Base-by-base conservation (phyloP, 768 basidiomycete species). In the Kwoniella sp. region DNA sequence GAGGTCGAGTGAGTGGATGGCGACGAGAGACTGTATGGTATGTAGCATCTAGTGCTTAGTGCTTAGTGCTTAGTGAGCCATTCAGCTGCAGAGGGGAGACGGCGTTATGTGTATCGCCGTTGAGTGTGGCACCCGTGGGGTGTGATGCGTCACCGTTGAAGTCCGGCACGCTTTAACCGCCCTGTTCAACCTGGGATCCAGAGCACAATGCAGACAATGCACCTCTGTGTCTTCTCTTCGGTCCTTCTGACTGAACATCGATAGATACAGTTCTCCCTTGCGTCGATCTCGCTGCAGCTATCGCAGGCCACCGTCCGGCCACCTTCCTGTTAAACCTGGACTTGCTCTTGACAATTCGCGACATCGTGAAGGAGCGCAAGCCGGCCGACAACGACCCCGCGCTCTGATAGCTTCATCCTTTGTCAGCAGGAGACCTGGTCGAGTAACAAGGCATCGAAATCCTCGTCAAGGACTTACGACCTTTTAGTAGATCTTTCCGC, bases 51-150 rank as follows among this genome's bases (percentile, higher is more conserved):
- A n/a, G n/a, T n/a, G 38, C 38, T 9, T 9, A 11, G 20, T 50
- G 48, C n/a, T n/a, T n/a, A 12, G 15, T 50, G 61, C 53, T 63
- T 53, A 63, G 61, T 63, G 61, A 63, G 61, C 61, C 41, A 34
- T 5, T 34, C 7, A 34, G 34, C 7, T 34, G 34, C 5, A 34
- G 34, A 13, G 34, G 34, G 5, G 34, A 34, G 34, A 17, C 41
- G 41, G 41, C 41, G 15, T 45, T 29, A 54, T 26, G 53, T 25
- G 38, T 7, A 30, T 11, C 15, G 3, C 41, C 41, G 41, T 8
- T 20, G 8, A 20, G 41, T 45, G 41, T 45, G 41, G 41, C 41
- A 45, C 41, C 15, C 4, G 8, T 45, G 15, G 8, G 41, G 41
- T 45, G 41, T 45, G 41, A 45, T 45, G 41, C 41, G 8, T 45